Base-by-base conservation (phyloP, 2,329 filamentous ascomycete species). In the Fusarium nelsonii region DNA sequence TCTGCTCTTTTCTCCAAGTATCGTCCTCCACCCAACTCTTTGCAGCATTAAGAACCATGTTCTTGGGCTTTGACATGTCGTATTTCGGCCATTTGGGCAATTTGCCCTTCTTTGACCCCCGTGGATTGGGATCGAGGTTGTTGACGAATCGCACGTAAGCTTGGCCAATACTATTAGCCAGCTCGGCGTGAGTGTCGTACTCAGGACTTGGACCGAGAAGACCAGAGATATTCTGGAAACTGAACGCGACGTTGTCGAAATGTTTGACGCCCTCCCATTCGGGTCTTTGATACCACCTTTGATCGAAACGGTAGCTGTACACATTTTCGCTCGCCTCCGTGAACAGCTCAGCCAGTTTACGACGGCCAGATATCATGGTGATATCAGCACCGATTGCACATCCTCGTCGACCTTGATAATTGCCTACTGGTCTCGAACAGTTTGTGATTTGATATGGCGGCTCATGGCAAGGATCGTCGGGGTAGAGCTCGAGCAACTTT, bases 261-360 rank as follows among this genome's bases (percentile, higher is more conserved):
- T 86, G 84, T 58, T 79, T 79, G 18, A 82, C 79, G 3, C 82
- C 83, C 9, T 79, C 78, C 63, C 80, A 79, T 15, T 77, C 76
- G 4, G 71, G 68, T 8, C 79, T 77, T 62, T 81, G 79, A 77
- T 81, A 84, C 23, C 78, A 74, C n/a, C 77, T 75, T 58, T 83
- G 83, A 68, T 85, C 83, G 57, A 85, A 85, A 3, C 83, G 81
- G 74, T 85, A 86, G 61, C 81, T 83, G 65, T 81, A 85, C 1
- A 84, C 81, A 6, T 76, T 60, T 18, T 76, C 65, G 2, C 75
- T 75, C 1, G 70, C 75, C 6, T 68, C 63, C 1, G 81, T 70
- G 58, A 78, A 84, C 4, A 81, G 70, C 65, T 84, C 79, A 15
- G 80, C 81, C 73, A 83, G 79, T 55, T 81, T 81, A 30, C 84